Base-by-base conservation (phyloP, 495 filamentous ascomycete species). In the Aspergillus nidulans region DNA sequence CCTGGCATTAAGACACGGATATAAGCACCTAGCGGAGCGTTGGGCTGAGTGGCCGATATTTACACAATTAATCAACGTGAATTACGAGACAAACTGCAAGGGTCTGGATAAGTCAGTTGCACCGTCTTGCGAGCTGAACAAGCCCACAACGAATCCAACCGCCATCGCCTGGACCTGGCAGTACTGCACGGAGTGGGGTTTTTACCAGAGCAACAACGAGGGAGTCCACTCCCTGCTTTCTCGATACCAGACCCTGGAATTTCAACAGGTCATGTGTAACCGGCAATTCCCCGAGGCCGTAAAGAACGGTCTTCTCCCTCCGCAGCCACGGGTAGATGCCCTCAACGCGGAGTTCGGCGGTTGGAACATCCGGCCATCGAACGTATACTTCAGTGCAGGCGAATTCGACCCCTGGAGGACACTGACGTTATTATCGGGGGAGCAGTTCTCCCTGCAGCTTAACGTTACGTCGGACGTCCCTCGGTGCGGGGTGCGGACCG, bases 361-460 rank as follows among this genome's bases (percentile, higher is more conserved):
- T 30, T 84, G 82, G 82, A 52, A 59, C 26, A 79, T 82, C 39
- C 75, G 80, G 20, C 81, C 81, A n/a, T 80, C 81, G 20, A 82
- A 84, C 47, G 69, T 72, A 5, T 82, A 78, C 63, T 83, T 74
- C 65, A 77, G 65, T 28, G 77, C 72, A 13, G 80, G 81, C 1
- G 72, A 82, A 50, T 84, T 76, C 55, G 82, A 84, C 59, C 82
- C 82, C 6, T 85, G 81, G 82, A 69, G 76, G 12, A 76, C 80
- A 0, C 62, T 84, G 15, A 78, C 76, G 1, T 66, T 75, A 1
- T 66, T 83, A 6, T 76, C 74, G 4, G 67, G 55, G 0, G 77
- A 82, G 53, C 25, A 52, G 23, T 72, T 66, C 39, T 74, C 75
- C 21, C 78, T 77, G 4, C 57, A 69, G 7, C 64, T 67, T 7